Percentiles rank a stretch among this genome's conserved stretches.
Evolutionary conservation across 371 early-diverging fungal species (phyloP).

Genomic region (Enterospora canceri): DNA sequence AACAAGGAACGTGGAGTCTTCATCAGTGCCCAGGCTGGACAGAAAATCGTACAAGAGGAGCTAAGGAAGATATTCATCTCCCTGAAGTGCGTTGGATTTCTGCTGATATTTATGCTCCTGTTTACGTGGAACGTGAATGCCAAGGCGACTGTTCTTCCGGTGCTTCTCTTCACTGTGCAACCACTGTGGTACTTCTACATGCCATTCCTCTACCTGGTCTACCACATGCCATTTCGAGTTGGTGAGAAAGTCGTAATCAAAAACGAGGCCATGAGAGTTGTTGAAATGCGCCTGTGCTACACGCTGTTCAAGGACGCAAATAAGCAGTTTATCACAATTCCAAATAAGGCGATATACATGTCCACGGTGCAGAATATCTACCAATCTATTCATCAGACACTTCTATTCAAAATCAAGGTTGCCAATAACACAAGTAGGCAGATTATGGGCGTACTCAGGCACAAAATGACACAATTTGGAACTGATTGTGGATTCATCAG

Average conservation of each 20-base stretch:
- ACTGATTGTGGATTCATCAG: slow-evolving; percentile 28
- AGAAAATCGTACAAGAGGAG: slow-evolving; percentile 31
- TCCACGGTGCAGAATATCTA: slow-evolving; percentile 47
- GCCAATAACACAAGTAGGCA: slow-evolving; percentile 6
- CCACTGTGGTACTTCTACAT: slow-evolving; percentile 25
- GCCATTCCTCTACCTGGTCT: slow-evolving; percentile 55
- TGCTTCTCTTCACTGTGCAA: slow-evolving; percentile 40
- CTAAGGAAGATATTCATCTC: slow-evolving; percentile 24
- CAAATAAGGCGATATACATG: slow-evolving; percentile 43
- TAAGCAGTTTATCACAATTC: slow-evolving; percentile 45
- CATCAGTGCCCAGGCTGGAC: slow-evolving; percentile 45
- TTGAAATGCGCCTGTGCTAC: slow-evolving; percentile 47
- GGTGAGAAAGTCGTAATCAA: slow-evolving; percentile 55
- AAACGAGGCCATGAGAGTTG: slow-evolving; percentile 53
- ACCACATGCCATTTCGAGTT: slow-evolving; percentile 55
- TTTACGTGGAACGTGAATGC: slow-evolving; percentile 29
- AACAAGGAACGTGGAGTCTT: slow-evolving; percentile 52
- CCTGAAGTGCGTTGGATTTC: slow-evolving; percentile 29
- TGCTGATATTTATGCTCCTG: slow-evolving; percentile 22
- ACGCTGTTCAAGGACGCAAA: slow-evolving; percentile 53
- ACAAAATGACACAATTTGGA: slow-evolving; percentile 30
- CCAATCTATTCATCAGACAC: slow-evolving; percentile 45
- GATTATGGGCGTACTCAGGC: slow-evolving; percentile 15
- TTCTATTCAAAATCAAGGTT: slow-evolving; percentile 38
- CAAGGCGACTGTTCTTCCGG: slow-evolving; percentile 31